Percentiles rank a stretch among this genome's conserved stretches.
Evolutionary conservation across 305 asterid species (phyloP).

Genomic region (Fraxinus ornus): DNA sequence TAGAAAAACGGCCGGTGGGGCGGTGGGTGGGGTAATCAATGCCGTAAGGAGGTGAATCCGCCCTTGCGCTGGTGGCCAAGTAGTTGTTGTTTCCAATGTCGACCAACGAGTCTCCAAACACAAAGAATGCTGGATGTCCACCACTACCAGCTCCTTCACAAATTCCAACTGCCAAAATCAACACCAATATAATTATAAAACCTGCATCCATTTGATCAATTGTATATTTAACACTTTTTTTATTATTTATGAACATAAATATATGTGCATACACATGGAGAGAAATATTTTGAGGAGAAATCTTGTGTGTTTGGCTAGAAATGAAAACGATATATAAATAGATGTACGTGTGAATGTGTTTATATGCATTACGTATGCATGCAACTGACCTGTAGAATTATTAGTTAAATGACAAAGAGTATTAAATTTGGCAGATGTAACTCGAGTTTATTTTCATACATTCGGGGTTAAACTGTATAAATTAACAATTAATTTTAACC

Average conservation of each 20-base stretch:
- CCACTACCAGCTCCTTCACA: background rate
- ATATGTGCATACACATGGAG: background rate
- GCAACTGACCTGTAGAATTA: background rate
- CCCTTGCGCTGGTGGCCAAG: constrained; percentile 69
- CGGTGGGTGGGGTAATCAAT: constrained; percentile 67
- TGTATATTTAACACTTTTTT: background rate
- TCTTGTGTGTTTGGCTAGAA: background rate
- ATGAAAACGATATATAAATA: background rate
- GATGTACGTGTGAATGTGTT: background rate
- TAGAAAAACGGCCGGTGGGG: constrained; percentile 79
- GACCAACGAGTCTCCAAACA: constrained; percentile 79
- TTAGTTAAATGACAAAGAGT: background rate
- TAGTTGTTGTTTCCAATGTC: constrained; percentile 80
- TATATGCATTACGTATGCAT: background rate
- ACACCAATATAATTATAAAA: background rate
- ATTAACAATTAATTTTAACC: too few species aligned
- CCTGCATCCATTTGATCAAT: background rate
- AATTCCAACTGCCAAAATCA: background rate
- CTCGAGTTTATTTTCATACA: background rate
- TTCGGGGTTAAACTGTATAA: background rate
- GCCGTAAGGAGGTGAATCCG: constrained; percentile 85
- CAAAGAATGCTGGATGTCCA: constrained; percentile 53
- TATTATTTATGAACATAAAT: background rate
- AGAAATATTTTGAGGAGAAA: background rate
- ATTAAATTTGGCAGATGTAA: background rate